Conservation (phyloP, 2,329 filamentous ascomycete genomes). For the Phialemoniopsis sp. region DNA sequence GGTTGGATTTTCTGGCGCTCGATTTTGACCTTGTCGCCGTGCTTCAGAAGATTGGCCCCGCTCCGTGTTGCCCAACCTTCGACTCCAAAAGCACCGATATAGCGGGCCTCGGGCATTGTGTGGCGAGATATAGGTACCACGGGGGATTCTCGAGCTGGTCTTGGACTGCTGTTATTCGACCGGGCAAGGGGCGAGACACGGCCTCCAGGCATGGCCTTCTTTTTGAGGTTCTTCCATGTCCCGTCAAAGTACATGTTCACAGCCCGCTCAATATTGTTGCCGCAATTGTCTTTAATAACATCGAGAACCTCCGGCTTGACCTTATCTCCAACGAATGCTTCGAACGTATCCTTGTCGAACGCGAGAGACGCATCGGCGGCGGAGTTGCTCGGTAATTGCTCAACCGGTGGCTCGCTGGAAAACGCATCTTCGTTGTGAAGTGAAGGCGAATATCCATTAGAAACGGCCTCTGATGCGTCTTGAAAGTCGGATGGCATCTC, state of each 20-base stretch:
- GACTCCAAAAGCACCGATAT: slow-evolving; percentile 88
- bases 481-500: slow-evolving; percentile 5
- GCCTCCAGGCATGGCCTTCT: slow-evolving; percentile 12
- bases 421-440: neutral
- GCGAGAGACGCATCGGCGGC: slow-evolving; percentile 13
- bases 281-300: slow-evolving; percentile 49
- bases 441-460: slow-evolving; percentile 1
- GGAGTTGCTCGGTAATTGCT: too few species aligned
- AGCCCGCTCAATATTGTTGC: slow-evolving; percentile 55
- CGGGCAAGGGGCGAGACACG: neutral
- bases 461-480: neutral
- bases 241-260: slow-evolving; percentile 70
- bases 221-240: slow-evolving; percentile 53
- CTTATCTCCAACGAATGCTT: slow-evolving; percentile 55
- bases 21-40: slow-evolving; percentile 80
- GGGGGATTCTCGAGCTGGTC: slow-evolving; percentile 3
- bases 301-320: slow-evolving; percentile 43
- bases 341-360: slow-evolving; percentile 56
- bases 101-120: slow-evolving; percentile 48
- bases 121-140: slow-evolving; percentile 7
- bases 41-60: slow-evolving; percentile 68
- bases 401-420: neutral
- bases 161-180: slow-evolving; percentile 1
- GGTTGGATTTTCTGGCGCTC: slow-evolving; percentile 77
- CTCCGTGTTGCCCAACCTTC: slow-evolving; percentile 90